These are phyloP conservation scores for Allantophomopsis lycopodina DNA, from an alignment of 2,329 filamentous ascomycete genomes.

Conservation along the genomic window DNA sequence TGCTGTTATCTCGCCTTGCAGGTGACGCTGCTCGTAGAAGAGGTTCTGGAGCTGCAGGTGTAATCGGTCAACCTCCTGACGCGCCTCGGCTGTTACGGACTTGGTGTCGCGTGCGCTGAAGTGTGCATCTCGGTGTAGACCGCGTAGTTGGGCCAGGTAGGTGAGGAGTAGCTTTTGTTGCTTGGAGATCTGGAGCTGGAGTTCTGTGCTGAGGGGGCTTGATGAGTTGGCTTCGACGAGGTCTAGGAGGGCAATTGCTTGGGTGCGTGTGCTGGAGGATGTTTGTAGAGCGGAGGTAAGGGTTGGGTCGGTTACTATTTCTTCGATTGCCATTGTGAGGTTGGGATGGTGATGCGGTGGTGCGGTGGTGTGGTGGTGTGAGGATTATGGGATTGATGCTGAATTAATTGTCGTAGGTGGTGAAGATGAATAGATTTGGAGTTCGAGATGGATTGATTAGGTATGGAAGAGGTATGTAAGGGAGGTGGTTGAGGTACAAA, in stretches of 20 bases:
- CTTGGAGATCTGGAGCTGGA: slow-evolving; percentile 48
- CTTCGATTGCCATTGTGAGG: slow-evolving; percentile 35
- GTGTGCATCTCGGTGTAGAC: slow-evolving; percentile 70
- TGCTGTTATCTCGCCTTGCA: slow-evolving; percentile 78
- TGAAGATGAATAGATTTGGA: too few relatives aligned
- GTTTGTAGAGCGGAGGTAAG: slow-evolving; percentile 57
- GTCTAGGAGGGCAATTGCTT: slow-evolving; percentile 53
- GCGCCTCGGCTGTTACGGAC: slow-evolving; percentile 68
- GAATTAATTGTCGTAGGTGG: too few relatives aligned
- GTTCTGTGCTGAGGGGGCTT: slow-evolving; percentile 28
- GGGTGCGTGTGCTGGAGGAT: slow-evolving; percentile 58
- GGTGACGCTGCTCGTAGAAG: slow-evolving; percentile 87
- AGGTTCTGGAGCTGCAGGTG: slow-evolving; percentile 91
- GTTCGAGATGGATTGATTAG: too few relatives aligned
- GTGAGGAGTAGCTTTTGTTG: slow-evolving; percentile 72
- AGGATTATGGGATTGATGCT: too few relatives aligned
- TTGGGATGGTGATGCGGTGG: background rate
- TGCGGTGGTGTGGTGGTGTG: too few relatives aligned
- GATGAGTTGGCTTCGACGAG: slow-evolving; percentile 40
- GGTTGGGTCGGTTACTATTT: slow-evolving; percentile 48
- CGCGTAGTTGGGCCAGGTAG: slow-evolving; percentile 67
- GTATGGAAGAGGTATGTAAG: too few relatives aligned
- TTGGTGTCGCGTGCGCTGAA: slow-evolving; percentile 78
- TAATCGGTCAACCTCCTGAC: slow-evolving; percentile 81
- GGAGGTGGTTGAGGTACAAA: too few relatives aligned